These are phyloP conservation scores for Pinus tabuliformis DNA, from an alignment of 75 land plant species.

Conservation along the genomic window DNA sequence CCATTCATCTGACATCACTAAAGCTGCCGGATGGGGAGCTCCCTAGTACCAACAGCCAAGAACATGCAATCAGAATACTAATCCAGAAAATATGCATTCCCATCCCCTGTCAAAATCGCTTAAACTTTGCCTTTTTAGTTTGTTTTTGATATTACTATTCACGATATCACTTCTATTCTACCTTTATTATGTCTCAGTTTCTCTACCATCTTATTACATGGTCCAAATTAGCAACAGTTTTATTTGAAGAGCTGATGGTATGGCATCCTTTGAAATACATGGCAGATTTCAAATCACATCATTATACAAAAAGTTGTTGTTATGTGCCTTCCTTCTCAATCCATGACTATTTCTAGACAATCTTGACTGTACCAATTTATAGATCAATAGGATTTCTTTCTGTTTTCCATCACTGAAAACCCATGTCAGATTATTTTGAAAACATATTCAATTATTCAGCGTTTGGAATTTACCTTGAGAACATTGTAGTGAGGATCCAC, in stretches of 20 bases:
- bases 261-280: slow-evolving; percentile 1
- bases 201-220: background rate
- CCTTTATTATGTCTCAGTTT: background rate
- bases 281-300: background rate
- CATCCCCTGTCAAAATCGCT: too few species aligned
- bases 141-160: too few species aligned
- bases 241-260: too few species aligned
- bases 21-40: slow-evolving; percentile 96
- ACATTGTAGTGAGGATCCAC: slow-evolving; percentile 80
- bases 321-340: background rate
- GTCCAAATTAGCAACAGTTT: too few species aligned
- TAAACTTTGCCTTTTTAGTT: too few species aligned
- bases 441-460: background rate
- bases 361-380: background rate
- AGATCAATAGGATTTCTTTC: background rate
- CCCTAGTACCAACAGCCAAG: slow-evolving; percentile 51
- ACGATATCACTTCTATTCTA: background rate
- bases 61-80: background rate
- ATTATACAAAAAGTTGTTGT: background rate
- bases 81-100: background rate
- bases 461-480: slow-evolving; percentile 65
- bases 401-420: background rate
- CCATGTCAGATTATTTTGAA: background rate
- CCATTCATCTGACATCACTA: slow-evolving; percentile 89
- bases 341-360: background rate